Evolutionary conservation across 768 basidiomycete genomes (phyloP).

Genomic region (Lactarius pseudohatsudake): DNA sequence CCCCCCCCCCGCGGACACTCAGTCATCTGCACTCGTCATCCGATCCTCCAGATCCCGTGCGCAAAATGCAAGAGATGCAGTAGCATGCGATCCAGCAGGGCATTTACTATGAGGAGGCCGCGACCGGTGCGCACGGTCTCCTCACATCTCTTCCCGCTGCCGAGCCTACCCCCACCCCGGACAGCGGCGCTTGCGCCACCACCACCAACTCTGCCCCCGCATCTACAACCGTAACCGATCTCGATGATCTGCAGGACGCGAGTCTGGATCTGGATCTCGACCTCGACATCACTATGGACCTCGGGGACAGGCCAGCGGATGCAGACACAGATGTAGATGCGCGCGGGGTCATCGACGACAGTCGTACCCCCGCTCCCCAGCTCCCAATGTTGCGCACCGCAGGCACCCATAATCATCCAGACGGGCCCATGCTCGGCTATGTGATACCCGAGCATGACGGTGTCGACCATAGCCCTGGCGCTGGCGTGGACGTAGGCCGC

Average conservation of each 20-base stretch:
- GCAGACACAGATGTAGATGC: too few species aligned
- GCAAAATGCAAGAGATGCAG: neutral
- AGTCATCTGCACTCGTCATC: slow-evolving; percentile 3
- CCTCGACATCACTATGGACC: slow-evolving; percentile 5
- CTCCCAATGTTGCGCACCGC: slow-evolving; percentile 1
- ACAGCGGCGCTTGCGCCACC: neutral
- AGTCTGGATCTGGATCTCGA: slow-evolving; percentile 6
- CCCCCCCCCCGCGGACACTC: too few species aligned
- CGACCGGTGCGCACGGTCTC: slow-evolving; percentile 21
- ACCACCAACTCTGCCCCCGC: neutral
- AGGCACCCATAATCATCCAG: slow-evolving; percentile 1
- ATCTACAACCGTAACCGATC: too few species aligned
- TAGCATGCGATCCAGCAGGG: neutral
- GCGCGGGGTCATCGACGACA: neutral
- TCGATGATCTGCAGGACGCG: neutral
- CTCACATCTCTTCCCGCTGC: slow-evolving; percentile 8
- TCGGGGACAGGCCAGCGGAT: neutral
- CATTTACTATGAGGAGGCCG: slow-evolving; percentile 23
- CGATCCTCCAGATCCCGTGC: neutral
- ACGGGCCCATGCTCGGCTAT: slow-evolving; percentile 20
- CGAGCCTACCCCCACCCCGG: neutral
- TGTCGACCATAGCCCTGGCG: neutral
- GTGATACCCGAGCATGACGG: neutral
- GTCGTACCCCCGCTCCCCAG: neutral
- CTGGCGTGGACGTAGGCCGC: too few species aligned